These are phyloP conservation scores for Myxozyma geophila DNA, from an alignment of 805 yeast species.

Conservation along the genomic window DNA sequence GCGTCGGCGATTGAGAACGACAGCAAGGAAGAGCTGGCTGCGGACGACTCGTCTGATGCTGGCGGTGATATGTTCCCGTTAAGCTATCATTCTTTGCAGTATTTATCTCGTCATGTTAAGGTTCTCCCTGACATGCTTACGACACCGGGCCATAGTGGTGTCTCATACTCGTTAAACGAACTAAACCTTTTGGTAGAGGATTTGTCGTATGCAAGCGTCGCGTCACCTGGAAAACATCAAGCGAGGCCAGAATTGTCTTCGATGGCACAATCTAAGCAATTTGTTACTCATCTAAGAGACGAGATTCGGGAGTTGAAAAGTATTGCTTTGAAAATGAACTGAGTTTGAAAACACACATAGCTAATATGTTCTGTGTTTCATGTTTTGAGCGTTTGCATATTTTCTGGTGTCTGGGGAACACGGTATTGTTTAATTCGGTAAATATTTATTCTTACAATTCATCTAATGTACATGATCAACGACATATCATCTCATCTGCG, in stretches of 20 bases:
- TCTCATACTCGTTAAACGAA: conserved; percentile 26
- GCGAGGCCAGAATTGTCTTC: conserved; percentile 10
- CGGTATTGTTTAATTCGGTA: background rate
- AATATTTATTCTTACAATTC: background rate
- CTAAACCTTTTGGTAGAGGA: conserved; percentile 18
- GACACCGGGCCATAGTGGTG: conserved; percentile 13
- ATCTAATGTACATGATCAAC: conserved; percentile 4
- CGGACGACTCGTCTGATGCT: background rate
- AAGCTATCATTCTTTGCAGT: conserved; percentile 14
- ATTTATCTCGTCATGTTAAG: conserved; percentile 4
- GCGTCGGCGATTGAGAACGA: background rate
- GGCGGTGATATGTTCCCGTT: conserved; percentile 7
- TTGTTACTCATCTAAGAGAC: conserved; percentile 22
- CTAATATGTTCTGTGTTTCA: background rate
- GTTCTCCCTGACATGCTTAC: conserved; percentile 9
- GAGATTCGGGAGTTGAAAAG: conserved; percentile 34
- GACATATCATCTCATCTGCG: background rate
- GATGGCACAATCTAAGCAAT: conserved; percentile 9
- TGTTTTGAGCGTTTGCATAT: background rate
- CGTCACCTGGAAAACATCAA: background rate
- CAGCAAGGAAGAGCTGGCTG: background rate
- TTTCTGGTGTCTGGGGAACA: no score
- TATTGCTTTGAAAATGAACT: conserved; percentile 22
- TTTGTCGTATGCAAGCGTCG: conserved; percentile 7
- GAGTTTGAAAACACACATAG: background rate